phyloP scores from a whole-genome alignment of 176 grass and related monocot genomes.

The Aegilops tauschii region DNA sequence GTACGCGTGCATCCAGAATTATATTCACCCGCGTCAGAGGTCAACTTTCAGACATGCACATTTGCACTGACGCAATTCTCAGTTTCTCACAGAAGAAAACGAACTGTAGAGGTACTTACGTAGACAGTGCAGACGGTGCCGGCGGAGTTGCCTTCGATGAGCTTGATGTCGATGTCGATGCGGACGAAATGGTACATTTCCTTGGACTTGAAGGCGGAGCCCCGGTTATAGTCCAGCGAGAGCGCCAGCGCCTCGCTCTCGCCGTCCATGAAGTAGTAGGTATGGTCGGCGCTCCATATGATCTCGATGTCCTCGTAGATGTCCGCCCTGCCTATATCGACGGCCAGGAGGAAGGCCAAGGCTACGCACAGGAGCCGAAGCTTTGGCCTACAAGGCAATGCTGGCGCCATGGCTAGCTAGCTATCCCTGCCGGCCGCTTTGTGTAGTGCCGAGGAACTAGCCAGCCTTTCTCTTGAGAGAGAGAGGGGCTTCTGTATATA shows the following conservation, averaged over 20 bases:
- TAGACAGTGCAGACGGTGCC: constrained; percentile 66
- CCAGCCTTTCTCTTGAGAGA: too few relatives aligned
- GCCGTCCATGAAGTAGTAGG: constrained; percentile 45
- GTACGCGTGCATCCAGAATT: background rate
- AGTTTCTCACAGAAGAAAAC: too few relatives aligned
- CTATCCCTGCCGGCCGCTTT: background rate
- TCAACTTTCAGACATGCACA: background rate
- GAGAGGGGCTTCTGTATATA: background rate
- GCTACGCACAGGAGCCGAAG: background rate
- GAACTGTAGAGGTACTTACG: constrained; percentile 31
- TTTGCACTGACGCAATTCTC: too few relatives aligned
- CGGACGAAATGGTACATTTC: constrained; percentile 42
- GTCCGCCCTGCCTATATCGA: background rate
- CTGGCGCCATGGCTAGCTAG: background rate
- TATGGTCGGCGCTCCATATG: constrained; percentile 23
- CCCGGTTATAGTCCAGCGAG: constrained; percentile 27
- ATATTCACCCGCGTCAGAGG: constrained; percentile 2
- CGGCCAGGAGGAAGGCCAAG: background rate
- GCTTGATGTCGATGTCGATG: constrained; percentile 64
- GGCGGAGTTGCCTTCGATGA: constrained; percentile 66
- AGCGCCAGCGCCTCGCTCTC: constrained; percentile 25
- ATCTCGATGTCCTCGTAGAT: background rate
- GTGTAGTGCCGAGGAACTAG: background rate
- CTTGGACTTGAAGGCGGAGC: constrained; percentile 53
- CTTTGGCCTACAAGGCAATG: background rate